Evolutionary conservation across 1,284 basidiomycete genomes (phyloP), one percentile per base, ranked within the genome.

Genomic region (Thelephora terrestris): DNA sequence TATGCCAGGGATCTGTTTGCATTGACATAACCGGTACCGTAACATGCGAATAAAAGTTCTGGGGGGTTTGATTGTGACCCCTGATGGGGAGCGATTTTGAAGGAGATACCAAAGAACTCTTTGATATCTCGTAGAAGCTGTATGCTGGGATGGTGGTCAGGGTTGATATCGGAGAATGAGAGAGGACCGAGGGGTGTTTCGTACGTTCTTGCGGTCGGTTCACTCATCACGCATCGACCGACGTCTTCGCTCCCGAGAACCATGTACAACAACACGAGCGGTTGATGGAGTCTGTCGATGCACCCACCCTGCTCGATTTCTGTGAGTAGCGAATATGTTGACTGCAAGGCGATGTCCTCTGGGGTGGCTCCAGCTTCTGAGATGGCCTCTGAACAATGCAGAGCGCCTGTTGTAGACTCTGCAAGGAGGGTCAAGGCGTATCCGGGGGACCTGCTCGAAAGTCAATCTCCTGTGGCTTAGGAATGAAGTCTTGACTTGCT

Each of bases 171-270:
- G 37, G 25, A 44, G 32, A 46, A 10, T 36, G 17, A 43, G 43
- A 48, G 45, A 14, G 39, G 34, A 10, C 17, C 14, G 25, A 7
- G 14, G 16, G 18, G 1, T 17, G 4, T n/a, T 2, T 79, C 87
- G 66, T 56, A 92, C 91, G 88, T 87, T 63, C 87, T 75, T 16
- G 77, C 64, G 4, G 88, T 91, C 6, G 93, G 81, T 53, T 83
- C 77, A 7, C 87, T 81, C 78, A 99, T 86, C 48, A 81, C 73
- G 67, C 90, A 91, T 53, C 85, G 79, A 1, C 92, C 90, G 1
- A 99, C 92, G 61, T 99, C 96, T 63, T 98, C 93, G 53, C 91
- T 94, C 6, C 95, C 93, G 7, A 98, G 71, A 1, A 91, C 85
- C 91, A 99, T 95, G 71, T 95, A 75, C 21, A 95, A 66, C 23